Evolutionary conservation across 1,284 basidiomycete species (phyloP).

Genomic region (Cutaneotrichosporon cyanovorans): DNA sequence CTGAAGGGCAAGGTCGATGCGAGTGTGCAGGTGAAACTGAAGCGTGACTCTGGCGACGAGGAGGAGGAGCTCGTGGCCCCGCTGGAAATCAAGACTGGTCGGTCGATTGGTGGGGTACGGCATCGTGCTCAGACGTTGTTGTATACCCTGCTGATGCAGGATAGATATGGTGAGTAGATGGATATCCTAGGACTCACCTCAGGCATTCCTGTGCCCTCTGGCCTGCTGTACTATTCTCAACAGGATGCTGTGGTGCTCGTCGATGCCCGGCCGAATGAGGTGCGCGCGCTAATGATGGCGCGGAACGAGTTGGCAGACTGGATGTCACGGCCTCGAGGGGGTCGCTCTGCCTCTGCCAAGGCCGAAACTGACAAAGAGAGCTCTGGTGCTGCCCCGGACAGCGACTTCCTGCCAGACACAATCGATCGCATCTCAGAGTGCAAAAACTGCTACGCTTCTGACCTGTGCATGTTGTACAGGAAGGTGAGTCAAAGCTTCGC

Average conservation of each 20-base stretch:
- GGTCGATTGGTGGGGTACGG: slow-evolving; percentile 67
- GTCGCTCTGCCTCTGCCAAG: not conserved
- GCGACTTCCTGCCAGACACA: slow-evolving; percentile 69
- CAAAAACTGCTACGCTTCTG: slow-evolving; percentile 69
- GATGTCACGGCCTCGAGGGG: slow-evolving; percentile 44
- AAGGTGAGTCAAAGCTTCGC: slow-evolving; percentile 52
- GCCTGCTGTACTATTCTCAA: slow-evolving; percentile 90
- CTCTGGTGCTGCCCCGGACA: slow-evolving; percentile 9
- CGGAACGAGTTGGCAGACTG: slow-evolving; percentile 81
- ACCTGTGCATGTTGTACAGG: slow-evolving; percentile 90
- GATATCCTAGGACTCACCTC: not conserved
- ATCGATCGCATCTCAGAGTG: slow-evolving; percentile 77
- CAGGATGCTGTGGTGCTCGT: slow-evolving; percentile 78
- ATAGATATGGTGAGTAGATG: slow-evolving; percentile 61
- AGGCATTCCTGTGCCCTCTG: slow-evolving; percentile 50
- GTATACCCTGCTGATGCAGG: slow-evolving; percentile 84
- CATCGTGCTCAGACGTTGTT: slow-evolving; percentile 97
- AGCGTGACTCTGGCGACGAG: slow-evolving; percentile 26
- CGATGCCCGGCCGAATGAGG: slow-evolving; percentile 67
- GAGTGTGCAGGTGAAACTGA: slow-evolving; percentile 64
- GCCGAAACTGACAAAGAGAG: slow-evolving; percentile 9
- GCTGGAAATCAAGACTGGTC: slow-evolving; percentile 94
- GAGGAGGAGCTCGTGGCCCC: slow-evolving; percentile 49
- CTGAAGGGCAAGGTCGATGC: slow-evolving; percentile 95
- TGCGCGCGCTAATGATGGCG: slow-evolving; percentile 70